Conservation (phyloP, 495 filamentous ascomycete genomes). For the Lichina pygmaea region DNA sequence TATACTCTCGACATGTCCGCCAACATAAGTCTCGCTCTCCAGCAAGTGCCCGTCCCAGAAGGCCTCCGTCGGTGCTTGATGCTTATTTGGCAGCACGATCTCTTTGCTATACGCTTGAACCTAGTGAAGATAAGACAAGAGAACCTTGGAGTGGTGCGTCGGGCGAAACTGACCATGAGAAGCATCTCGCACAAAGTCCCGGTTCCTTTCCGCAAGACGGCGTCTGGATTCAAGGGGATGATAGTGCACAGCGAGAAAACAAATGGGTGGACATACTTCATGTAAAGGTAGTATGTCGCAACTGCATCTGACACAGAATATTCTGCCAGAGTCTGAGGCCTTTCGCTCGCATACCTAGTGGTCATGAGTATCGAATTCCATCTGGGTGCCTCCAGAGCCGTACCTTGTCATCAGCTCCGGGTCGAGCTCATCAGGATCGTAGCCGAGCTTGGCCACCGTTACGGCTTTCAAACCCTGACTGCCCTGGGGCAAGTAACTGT, state of each 20-base stretch:
- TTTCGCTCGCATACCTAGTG: conserved; percentile 50
- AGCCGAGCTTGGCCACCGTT: conserved; percentile 89
- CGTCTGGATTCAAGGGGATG: conserved; percentile 75
- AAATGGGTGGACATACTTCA: conserved; percentile 99
- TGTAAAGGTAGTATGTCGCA: conserved; percentile 96
- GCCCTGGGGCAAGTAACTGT: conserved; percentile 92
- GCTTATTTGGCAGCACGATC: conserved; percentile 91
- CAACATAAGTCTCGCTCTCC: conserved; percentile 93
- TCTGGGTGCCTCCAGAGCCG: conserved; percentile 1
- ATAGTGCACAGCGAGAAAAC: conserved; percentile 97
- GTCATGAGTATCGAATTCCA: not conserved
- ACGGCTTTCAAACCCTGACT: conserved; percentile 95
- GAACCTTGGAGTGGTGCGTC: not conserved
- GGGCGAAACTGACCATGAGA: conserved; percentile 35
- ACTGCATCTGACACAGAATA: conserved; percentile 99
- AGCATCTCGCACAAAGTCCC: conserved; percentile 97
- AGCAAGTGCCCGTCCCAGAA: conserved; percentile 95
- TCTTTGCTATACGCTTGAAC: conserved; percentile 76
- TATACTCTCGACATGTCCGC: conserved; percentile 97
- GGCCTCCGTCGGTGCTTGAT: conserved; percentile 64
- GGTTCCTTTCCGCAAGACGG: conserved; percentile 81
- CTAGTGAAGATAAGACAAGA: not conserved
- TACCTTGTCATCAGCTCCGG: conserved; percentile 81
- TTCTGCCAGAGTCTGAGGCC: conserved; percentile 79
- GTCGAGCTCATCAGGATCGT: conserved; percentile 94